phyloP scores from a whole-genome alignment of 139 green algal species.

The Coccomyxa sp. region DNA sequence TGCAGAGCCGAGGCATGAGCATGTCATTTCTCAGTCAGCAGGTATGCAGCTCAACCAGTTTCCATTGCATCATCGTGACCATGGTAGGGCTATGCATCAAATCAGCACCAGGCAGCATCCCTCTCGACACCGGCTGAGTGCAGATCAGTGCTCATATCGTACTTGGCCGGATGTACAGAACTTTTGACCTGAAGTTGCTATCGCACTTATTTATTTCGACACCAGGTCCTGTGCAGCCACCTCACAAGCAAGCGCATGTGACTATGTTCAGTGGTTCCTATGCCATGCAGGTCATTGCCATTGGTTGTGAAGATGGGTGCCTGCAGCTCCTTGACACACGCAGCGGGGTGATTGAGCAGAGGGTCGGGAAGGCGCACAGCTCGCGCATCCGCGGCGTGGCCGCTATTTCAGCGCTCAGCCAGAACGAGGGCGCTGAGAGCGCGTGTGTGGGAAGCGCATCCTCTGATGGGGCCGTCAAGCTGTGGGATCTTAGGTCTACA shows the following conservation, averaged over 20 bases:
- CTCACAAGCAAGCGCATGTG: too few species aligned
- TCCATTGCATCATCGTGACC: too few species aligned
- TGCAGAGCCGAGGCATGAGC: background rate
- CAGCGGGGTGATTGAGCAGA: background rate
- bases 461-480: constrained; percentile 61
- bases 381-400: constrained; percentile 39
- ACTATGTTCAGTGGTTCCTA: too few species aligned
- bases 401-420: background rate
- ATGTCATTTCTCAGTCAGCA: background rate
- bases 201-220: too few species aligned
- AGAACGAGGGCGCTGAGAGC: background rate
- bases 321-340: background rate
- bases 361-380: constrained; percentile 20
- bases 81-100: too few species aligned
- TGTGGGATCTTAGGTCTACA: constrained; percentile 49
- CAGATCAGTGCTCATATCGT: too few species aligned
- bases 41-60: constrained; percentile 1
- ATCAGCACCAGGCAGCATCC: too few species aligned
- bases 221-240: too few species aligned
- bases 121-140: too few species aligned
- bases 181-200: too few species aligned
- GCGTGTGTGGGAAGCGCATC: constrained; percentile 43
- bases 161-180: too few species aligned
- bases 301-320: background rate
- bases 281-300: background rate